Percentiles rank a stretch among this genome's conserved stretches.
These are phyloP conservation scores for Trichothecium sympodiale DNA, from an alignment of 2,329 filamentous ascomycete genomes.

Conservation along the genomic window DNA sequence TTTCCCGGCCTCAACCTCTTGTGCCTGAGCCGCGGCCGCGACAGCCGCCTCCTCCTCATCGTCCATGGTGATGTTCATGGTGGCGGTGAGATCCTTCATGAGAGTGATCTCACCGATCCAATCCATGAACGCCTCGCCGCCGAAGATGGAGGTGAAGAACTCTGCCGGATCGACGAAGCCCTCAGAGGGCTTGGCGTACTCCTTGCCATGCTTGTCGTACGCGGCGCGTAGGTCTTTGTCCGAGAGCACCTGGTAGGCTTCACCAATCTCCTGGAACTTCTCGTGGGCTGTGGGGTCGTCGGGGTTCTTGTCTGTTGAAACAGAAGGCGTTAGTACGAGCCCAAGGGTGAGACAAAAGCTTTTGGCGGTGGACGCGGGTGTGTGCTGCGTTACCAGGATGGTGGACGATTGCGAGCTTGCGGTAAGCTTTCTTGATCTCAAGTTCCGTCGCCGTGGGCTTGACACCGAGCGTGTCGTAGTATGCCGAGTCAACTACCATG, in stretches of 20 bases:
- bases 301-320: constrained; percentile 77
- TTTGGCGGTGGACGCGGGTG: background rate
- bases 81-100: constrained; percentile 96
- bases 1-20: constrained; percentile 16
- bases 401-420: constrained; percentile 86
- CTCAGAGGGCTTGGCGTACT: constrained; percentile 78
- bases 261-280: constrained; percentile 82
- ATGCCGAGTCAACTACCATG: constrained; percentile 83
- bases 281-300: constrained; percentile 88
- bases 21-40: constrained; percentile 42
- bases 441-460: constrained; percentile 75
- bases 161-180: constrained; percentile 94
- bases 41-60: constrained; percentile 55
- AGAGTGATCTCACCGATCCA: constrained; percentile 97
- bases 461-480: constrained; percentile 82
- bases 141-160: constrained; percentile 98
- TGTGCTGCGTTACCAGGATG: constrained; percentile 59
- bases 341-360: background rate
- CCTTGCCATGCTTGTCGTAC: constrained; percentile 97
- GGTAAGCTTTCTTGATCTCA: constrained; percentile 95
- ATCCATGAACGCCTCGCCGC: constrained; percentile 89
- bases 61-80: constrained; percentile 94
- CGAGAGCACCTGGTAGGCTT: constrained; percentile 71
- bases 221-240: constrained; percentile 76
- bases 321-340: constrained; percentile 7